A percentile compares a stretch with the other conserved stretches of the same genome.
Conservation (phyloP, 169 alveolate genomes). For the Plasmodium inui region DNA sequence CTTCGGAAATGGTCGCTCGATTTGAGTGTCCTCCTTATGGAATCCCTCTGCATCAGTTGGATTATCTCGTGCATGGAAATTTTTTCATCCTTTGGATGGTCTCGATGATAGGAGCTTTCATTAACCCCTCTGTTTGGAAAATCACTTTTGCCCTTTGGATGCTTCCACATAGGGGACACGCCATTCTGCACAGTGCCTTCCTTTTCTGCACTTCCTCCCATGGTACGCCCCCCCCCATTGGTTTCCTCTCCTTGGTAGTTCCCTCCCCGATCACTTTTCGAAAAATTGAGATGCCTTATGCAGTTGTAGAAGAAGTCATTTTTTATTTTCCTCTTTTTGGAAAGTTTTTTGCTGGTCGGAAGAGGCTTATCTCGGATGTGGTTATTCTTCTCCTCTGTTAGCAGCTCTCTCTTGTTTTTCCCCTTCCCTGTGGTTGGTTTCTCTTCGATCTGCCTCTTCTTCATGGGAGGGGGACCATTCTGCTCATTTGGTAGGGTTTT, state of each 20-base stretch:
- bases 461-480: background rate
- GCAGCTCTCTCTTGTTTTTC: background rate
- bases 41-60: background rate
- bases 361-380: background rate
- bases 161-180: background rate
- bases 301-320: conserved; percentile 25
- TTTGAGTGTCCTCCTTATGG: conserved; percentile 17
- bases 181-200: background rate
- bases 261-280: background rate
- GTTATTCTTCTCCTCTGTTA: background rate
- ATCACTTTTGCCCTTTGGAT: background rate
- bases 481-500: background rate
- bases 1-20: background rate
- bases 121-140: background rate
- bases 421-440: background rate
- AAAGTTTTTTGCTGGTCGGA: background rate
- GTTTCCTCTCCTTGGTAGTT: background rate
- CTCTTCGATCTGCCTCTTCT: background rate
- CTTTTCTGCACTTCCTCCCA: background rate
- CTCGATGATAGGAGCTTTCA: background rate
- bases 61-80: background rate
- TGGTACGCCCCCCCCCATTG: too few relatives aligned
- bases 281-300: conserved; percentile 11
- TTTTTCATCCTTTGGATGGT: background rate
- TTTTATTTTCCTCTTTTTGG: conserved; percentile 8